Evolutionary conservation across 2,329 filamentous ascomycete species (phyloP).

Genomic region (Mollisiaceae sp.): DNA sequence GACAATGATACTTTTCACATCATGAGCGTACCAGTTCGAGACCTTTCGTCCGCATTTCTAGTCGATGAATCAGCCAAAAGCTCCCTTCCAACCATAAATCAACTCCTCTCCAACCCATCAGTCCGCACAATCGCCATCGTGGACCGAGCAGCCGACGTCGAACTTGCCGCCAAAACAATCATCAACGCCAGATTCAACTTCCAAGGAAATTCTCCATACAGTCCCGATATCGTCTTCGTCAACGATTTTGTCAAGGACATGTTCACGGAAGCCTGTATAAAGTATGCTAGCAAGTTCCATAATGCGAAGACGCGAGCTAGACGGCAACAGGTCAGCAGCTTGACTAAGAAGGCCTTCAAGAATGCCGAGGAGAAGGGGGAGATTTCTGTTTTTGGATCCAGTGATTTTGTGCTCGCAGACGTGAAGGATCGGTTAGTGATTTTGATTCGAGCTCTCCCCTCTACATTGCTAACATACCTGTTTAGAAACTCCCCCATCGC

Average conservation of each 20-base stretch:
- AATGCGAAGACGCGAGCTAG: too few species aligned
- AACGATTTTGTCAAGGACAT: conserved; percentile 64
- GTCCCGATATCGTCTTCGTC: conserved; percentile 67
- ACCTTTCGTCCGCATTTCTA: conserved; percentile 22
- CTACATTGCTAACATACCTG: not conserved
- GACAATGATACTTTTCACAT: conserved; percentile 56
- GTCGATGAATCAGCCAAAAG: conserved; percentile 12
- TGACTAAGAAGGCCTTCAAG: too few species aligned
- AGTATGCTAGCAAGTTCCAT: conserved; percentile 24
- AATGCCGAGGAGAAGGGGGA: conserved; percentile 20
- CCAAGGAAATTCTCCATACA: conserved; percentile 61
- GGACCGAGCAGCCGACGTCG: conserved; percentile 62
- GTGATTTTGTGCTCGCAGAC: too few species aligned
- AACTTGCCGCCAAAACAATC: conserved; percentile 57
- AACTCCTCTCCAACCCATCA: conserved; percentile 41
- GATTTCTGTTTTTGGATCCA: too few species aligned
- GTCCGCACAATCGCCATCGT: conserved; percentile 59
- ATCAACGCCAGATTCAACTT: conserved; percentile 60
- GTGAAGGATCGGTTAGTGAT: too few species aligned
- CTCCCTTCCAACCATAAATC: too few species aligned
- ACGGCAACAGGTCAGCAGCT: too few species aligned
- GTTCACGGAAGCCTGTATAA: conserved; percentile 45
- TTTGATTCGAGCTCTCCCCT: not conserved
- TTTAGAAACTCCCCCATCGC: conserved; percentile 5
- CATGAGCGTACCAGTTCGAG: conserved; percentile 34